Conservation (phyloP, 345 rosid species). For the Murraya koenigii region DNA sequence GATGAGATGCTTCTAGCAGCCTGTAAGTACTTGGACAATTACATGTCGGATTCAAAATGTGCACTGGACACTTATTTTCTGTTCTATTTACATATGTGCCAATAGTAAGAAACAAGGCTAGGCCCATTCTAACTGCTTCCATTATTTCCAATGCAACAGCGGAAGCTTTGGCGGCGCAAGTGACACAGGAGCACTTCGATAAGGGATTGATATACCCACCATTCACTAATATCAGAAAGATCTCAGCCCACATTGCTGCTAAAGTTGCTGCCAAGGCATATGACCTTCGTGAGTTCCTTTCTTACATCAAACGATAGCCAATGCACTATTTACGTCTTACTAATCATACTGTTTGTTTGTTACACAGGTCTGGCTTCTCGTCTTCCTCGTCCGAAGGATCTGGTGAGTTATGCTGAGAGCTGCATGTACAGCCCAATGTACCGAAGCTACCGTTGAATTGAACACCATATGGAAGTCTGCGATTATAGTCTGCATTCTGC, state of each 20-base stretch:
- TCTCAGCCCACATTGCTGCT: constrained; percentile 89
- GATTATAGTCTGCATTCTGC: not conserved
- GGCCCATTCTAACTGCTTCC: not conserved
- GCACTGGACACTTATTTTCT: not conserved
- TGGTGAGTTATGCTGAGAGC: constrained; percentile 80
- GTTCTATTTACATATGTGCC: not conserved
- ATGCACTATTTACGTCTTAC: not conserved
- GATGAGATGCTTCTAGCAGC: constrained; percentile 99
- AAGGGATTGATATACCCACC: constrained; percentile 94
- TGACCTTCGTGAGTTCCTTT: constrained; percentile 68
- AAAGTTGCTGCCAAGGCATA: constrained; percentile 87
- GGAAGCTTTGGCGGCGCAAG: constrained; percentile 90
- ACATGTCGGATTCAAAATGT: not conserved
- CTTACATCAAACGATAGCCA: not conserved
- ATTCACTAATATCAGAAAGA: constrained; percentile 78
- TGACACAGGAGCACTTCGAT: constrained; percentile 53
- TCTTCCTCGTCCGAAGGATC: constrained; percentile 84
- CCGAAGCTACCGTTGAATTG: constrained; percentile 75
- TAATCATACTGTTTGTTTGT: not conserved
- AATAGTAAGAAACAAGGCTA: no score
- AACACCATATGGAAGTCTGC: constrained; percentile 9
- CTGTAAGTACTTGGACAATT: constrained; percentile 53
- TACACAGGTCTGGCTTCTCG: constrained; percentile 75
- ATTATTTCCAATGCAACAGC: constrained; percentile 42
- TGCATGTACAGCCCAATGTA: constrained; percentile 94